phyloP scores from a whole-genome alignment of 2,329 filamentous ascomycete species.

The Alternaria metachromatica region DNA sequence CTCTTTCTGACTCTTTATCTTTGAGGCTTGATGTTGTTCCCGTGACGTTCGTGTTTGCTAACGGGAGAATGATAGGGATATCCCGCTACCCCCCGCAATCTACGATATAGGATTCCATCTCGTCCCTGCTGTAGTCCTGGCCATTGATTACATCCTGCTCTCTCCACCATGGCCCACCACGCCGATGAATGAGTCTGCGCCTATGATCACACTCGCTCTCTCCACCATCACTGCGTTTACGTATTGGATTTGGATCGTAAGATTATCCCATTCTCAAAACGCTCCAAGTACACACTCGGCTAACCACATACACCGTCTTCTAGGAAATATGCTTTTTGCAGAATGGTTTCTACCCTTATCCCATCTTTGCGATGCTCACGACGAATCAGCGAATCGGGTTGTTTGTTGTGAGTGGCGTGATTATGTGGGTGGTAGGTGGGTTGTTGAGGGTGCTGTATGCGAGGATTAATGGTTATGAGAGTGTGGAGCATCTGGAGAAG shows the following conservation, averaged over 20 bases:
- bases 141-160: slow-evolving; percentile 70
- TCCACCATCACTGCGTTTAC: slow-evolving; percentile 66
- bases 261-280: not conserved
- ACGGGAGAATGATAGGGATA: slow-evolving; percentile 4
- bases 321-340: slow-evolving; percentile 69
- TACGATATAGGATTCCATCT: slow-evolving; percentile 59
- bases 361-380: slow-evolving; percentile 74
- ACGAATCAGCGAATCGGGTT: slow-evolving; percentile 70
- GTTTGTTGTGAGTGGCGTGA: slow-evolving; percentile 71
- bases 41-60: not conserved
- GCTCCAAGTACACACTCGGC: not conserved
- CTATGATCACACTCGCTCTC: slow-evolving; percentile 64
- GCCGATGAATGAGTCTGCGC: slow-evolving; percentile 60
- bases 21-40: not conserved
- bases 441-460: slow-evolving; percentile 74
- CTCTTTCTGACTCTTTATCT: not conserved
- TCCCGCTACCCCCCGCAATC: slow-evolving; percentile 51
- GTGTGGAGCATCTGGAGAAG: slow-evolving; percentile 28
- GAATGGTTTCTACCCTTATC: slow-evolving; percentile 84
- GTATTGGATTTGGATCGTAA: slow-evolving; percentile 76
- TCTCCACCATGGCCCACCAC: slow-evolving; percentile 69
- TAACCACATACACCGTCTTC: not conserved
- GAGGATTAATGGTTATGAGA: slow-evolving; percentile 64
- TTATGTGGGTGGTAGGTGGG: slow-evolving; percentile 75
- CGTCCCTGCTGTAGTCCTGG: slow-evolving; percentile 69